A percentile compares a stretch with the other conserved stretches of the same genome.
phyloP scores from a whole-genome alignment of 148 eudicot species.

The Camellia japonica region DNA sequence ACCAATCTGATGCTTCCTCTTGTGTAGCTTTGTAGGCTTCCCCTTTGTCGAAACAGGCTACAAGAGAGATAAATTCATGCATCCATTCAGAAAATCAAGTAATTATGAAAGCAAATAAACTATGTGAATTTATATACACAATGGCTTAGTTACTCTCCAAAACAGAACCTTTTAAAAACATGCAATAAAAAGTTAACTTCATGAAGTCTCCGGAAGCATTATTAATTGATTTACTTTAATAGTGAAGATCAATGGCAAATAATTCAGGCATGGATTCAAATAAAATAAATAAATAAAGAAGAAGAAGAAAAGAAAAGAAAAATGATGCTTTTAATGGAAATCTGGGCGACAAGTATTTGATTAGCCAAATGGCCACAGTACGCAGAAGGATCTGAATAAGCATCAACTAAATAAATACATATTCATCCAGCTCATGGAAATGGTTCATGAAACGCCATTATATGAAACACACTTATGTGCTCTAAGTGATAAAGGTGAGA shows the following conservation, averaged over 20 bases:
- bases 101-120: neutral
- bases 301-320: neutral
- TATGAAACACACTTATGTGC: neutral
- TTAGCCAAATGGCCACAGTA: neutral
- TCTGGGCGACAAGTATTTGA: neutral
- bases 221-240: neutral
- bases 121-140: neutral
- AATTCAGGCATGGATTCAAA: neutral
- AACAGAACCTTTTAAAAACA: conserved; percentile 1
- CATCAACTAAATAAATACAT: neutral
- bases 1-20: conserved; percentile 94
- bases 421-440: neutral
- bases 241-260: neutral
- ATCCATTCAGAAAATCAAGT: neutral
- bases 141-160: neutral
- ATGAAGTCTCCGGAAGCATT: neutral
- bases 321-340: neutral
- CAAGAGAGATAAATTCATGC: neutral
- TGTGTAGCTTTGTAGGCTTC: conserved; percentile 81
- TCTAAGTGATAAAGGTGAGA: too few species aligned
- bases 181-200: neutral
- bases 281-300: too few species aligned
- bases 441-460: neutral
- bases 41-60: conserved; percentile 78
- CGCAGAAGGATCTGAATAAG: neutral